Percentiles rank a stretch among this genome's conserved stretches.
Conservation (phyloP, 2,329 filamentous ascomycete species). For the Ceratocystis harringtonii region DNA sequence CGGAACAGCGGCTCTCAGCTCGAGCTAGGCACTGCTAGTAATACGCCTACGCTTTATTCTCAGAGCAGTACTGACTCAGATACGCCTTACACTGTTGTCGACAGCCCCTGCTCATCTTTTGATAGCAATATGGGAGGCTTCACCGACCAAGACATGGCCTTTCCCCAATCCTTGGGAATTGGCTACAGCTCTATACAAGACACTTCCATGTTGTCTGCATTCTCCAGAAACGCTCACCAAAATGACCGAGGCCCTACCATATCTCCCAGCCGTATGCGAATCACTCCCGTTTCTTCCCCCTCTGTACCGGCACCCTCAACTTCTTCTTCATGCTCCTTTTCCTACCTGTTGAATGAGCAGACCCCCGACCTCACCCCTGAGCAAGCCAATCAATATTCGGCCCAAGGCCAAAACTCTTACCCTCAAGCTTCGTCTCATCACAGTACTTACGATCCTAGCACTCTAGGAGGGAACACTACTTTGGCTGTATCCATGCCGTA, state of each 20-base stretch:
- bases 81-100: slow-evolving; percentile 1
- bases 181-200: not conserved
- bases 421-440: not conserved
- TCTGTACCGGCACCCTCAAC: not conserved
- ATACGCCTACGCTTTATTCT: not conserved
- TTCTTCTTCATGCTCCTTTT: not conserved
- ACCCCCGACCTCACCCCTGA: not conserved
- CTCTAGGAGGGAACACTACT: not conserved
- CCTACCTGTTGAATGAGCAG: not conserved
- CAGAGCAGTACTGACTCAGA: not conserved
- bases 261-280: not conserved
- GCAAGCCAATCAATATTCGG: not conserved
- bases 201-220: slow-evolving; percentile 1
- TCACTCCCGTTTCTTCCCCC: not conserved
- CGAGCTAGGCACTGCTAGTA: too few relatives aligned
- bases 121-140: slow-evolving; percentile 8
- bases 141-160: not conserved
- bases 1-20: not conserved
- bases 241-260: not conserved
- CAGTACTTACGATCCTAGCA: not conserved
- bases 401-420: not conserved
- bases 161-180: not conserved
- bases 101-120: slow-evolving; percentile 7
- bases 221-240: not conserved
- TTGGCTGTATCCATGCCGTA: not conserved